These are phyloP conservation scores for Colletotrichum lentis DNA, from an alignment of 2,329 filamentous ascomycete genomes.

Conservation along the genomic window DNA sequence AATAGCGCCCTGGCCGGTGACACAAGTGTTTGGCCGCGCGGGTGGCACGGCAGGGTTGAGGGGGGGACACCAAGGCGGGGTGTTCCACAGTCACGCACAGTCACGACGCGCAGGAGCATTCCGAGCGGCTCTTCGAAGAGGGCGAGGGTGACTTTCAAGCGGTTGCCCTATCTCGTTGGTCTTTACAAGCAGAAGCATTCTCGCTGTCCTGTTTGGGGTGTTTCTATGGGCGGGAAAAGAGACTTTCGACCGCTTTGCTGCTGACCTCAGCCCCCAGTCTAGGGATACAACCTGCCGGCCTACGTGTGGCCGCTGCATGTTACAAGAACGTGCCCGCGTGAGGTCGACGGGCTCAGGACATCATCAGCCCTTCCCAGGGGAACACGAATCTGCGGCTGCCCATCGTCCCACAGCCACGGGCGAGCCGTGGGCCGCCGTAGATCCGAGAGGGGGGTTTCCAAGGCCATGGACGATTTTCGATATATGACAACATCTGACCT, in stretches of 20 bases:
- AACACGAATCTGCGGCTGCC: not conserved
- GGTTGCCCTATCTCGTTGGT: not conserved
- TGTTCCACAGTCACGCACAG: conserved; percentile 11
- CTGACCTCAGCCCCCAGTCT: not conserved
- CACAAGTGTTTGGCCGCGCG: conserved; percentile 7
- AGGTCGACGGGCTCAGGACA: not conserved
- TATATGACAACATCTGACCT: not conserved
- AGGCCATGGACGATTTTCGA: not conserved
- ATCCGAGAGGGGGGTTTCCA: not conserved
- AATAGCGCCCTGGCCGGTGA: not conserved
- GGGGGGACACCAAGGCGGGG: conserved; percentile 19
- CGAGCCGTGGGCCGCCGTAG: conserved; percentile 7
- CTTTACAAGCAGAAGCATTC: not conserved
- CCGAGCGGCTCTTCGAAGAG: not conserved
- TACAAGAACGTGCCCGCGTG: not conserved
- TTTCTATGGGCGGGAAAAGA: not conserved
- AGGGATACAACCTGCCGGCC: not conserved
- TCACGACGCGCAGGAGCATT: not conserved
- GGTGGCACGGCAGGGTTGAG: conserved; percentile 21
- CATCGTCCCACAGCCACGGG: conserved; percentile 3
- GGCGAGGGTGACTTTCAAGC: not conserved
- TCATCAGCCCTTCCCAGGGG: not conserved
- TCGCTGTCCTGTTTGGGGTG: not conserved
- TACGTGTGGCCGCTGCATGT: not conserved
- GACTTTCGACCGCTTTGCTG: not conserved